These are phyloP conservation scores for Aureobasidium sp. DNA, from an alignment of 2,329 filamentous ascomycete genomes.

Conservation along the genomic window DNA sequence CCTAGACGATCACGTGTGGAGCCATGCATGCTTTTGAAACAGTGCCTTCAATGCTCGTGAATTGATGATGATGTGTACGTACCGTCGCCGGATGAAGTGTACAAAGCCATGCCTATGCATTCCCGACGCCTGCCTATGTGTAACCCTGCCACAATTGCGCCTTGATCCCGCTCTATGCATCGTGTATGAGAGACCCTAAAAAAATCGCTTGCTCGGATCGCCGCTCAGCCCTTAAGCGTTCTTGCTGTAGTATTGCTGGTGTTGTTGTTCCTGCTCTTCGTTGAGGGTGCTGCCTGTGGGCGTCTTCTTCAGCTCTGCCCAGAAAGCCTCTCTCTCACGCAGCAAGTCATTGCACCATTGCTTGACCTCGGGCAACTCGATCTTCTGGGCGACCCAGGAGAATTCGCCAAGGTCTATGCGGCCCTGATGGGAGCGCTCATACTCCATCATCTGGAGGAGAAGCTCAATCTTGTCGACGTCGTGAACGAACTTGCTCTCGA, in stretches of 20 bases:
- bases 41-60: background rate
- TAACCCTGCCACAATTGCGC: constrained; percentile 6
- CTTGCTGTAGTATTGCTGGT: constrained; percentile 31
- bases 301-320: constrained; percentile 42
- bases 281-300: constrained; percentile 21
- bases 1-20: constrained; percentile 8
- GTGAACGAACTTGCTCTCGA: constrained; percentile 85
- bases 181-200: background rate
- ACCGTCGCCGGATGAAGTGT: constrained; percentile 7
- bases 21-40: background rate
- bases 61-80: background rate
- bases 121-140: background rate
- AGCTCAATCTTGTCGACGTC: constrained; percentile 97
- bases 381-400: constrained; percentile 64
- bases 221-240: background rate
- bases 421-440: constrained; percentile 66
- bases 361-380: constrained; percentile 70
- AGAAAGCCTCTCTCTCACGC: constrained; percentile 66
- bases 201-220: background rate
- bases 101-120: constrained; percentile 2
- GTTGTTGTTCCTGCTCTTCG: constrained; percentile 25
- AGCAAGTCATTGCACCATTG: constrained; percentile 73
- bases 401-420: constrained; percentile 79
- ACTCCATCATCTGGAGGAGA: constrained; percentile 91
- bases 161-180: constrained; percentile 3